Conservation (phyloP, 129 eudicot genomes). For the Flaveria linearis region DNA sequence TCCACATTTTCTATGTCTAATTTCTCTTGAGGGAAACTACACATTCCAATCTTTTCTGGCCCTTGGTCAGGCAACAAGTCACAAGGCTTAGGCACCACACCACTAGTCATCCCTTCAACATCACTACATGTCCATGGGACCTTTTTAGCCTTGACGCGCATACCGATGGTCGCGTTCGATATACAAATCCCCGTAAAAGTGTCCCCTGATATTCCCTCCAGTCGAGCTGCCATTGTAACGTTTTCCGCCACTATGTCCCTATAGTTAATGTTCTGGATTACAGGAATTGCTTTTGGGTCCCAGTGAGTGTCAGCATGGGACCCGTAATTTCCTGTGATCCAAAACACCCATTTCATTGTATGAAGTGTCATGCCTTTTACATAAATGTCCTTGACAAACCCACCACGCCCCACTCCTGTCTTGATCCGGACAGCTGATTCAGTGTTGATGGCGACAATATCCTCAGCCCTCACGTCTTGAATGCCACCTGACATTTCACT, state of each 20-base stretch:
- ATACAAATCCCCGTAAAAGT: slow-evolving; percentile 75
- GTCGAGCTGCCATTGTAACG: slow-evolving; percentile 65
- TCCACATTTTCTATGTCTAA: slow-evolving; percentile 45
- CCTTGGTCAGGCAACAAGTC: slow-evolving; percentile 64
- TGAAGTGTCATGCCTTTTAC: slow-evolving; percentile 74
- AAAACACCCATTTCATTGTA: slow-evolving; percentile 89
- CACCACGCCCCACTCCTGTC: slow-evolving; percentile 77
- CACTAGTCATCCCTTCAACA: slow-evolving; percentile 59
- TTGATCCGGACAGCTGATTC: slow-evolving; percentile 78
- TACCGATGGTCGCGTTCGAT: slow-evolving; percentile 61
- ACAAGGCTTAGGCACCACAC: slow-evolving; percentile 71
- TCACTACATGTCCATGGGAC: slow-evolving; percentile 77
- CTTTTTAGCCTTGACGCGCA: slow-evolving; percentile 75
- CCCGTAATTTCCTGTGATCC: slow-evolving; percentile 85
- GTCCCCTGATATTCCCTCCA: slow-evolving; percentile 72
- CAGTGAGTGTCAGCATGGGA: slow-evolving; percentile 68
- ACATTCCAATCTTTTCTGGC: slow-evolving; percentile 46
- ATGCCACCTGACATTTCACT: slow-evolving; percentile 92
- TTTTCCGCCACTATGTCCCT: slow-evolving; percentile 66
- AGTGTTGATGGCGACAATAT: slow-evolving; percentile 60
- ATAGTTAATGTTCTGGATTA: slow-evolving; percentile 62
- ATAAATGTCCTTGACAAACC: slow-evolving; percentile 69
- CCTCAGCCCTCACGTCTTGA: slow-evolving; percentile 68
- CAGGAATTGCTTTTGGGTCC: slow-evolving; percentile 68
- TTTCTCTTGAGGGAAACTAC: slow-evolving; percentile 54